A percentile compares a stretch with the other conserved stretches of the same genome.
Conservation (phyloP, 2,329 filamentous ascomycete species). For the Penicillium sp. region DNA sequence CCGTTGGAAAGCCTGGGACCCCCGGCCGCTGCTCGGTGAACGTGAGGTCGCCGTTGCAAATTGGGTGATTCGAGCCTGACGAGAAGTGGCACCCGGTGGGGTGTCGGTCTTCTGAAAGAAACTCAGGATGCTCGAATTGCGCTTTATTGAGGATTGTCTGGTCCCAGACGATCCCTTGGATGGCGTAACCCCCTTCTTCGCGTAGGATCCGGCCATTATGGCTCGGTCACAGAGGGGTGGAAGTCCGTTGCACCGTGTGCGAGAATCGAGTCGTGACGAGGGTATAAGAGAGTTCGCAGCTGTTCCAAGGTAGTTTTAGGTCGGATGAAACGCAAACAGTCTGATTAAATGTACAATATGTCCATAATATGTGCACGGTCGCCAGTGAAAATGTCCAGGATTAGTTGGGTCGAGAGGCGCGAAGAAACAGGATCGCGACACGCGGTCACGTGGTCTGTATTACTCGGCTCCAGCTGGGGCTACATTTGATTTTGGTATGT, state of each 20-base stretch:
- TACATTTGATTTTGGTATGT: neutral
- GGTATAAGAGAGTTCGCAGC: neutral
- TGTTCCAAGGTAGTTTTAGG: neutral
- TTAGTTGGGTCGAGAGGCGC: constrained; percentile 2
- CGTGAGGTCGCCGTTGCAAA: constrained; percentile 27
- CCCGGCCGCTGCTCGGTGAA: constrained; percentile 32
- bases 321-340: neutral
- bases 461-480: neutral
- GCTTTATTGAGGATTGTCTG: constrained; percentile 25
- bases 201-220: constrained; percentile 26
- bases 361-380: neutral
- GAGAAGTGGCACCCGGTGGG: constrained; percentile 47
- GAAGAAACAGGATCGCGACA: constrained; percentile 21
- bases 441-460: constrained; percentile 25
- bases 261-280: neutral
- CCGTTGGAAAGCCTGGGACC: constrained; percentile 13
- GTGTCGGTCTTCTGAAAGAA: constrained; percentile 71
- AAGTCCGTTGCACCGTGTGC: neutral
- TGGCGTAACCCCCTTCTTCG: constrained; percentile 27
- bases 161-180: constrained; percentile 15
- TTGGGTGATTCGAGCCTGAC: constrained; percentile 56
- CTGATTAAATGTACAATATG: constrained; percentile 14
- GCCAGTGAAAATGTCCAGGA: neutral
- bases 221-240: neutral
- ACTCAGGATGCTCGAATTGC: constrained; percentile 66